Base-by-base conservation (phyloP, 164 flowering plant species). In the Tetrastigma voinierianum region DNA sequence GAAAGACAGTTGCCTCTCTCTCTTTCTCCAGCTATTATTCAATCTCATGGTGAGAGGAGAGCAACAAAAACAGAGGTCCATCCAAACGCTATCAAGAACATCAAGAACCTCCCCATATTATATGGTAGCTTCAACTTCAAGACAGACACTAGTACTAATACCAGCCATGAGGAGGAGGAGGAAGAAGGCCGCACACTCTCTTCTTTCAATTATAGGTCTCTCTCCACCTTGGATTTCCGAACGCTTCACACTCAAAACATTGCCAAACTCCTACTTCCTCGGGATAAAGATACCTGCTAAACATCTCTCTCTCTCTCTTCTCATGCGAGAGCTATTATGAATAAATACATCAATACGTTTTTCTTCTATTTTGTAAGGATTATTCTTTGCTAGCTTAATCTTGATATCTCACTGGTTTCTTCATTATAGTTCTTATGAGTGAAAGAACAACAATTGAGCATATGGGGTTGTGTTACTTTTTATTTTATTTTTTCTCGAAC, bases 11-110 rank as follows among this genome's bases (percentile, higher is more conserved):
- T 74, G 15, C 80, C 72, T 16, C 63, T 67, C 10, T 68, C 78
- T 13, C 77, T 81, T 16, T 81, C 80, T 17, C 85, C 81, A 1
- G 45, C 64, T 49, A 62, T 63, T 49, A 62, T 63, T n/a, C 57
- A 45, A 11, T 65, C 84, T 43, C 68, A 49, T 24, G 61, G 16
- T 1, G 66, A 72, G 62, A 63, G 64, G 62, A 63, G 64, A 46
- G 58, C 81, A 11, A 57, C 79, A 10, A 73, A 53, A 58, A 85
- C 88, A n/a, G 89, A 83, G 17, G 81, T 68, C 23, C 89, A 87
- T 72, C 96, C 84, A 9, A 81, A 75, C 71, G 91, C 81, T 17
- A 46, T 63, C 43, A 84, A 75, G 71, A 87, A 89, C 76, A 80
- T 86, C 43, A 73, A 81, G 79, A 84, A 85, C 62, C 64, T 67